These are phyloP conservation scores for thale cress (Arabidopsis thaliana) DNA, from an alignment of 345 rosid species.

Conservation along the genomic window TAIR10.1 NC_003076.8:24724001-24724500, in stretches of 20 bases:
- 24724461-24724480: slow-evolving; percentile 20
- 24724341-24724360: not conserved
- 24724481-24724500: slow-evolving; percentile 17
- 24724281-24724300: not conserved
- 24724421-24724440: not conserved
- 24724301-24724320: not conserved
- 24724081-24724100: slow-evolving; percentile 5
- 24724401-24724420: slow-evolving; percentile 9
- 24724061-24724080: slow-evolving; percentile 30
- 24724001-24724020: not conserved
- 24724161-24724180: not conserved
- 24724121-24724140: not conserved
- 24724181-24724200: not conserved
- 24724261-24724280: not conserved
- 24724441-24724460: slow-evolving; percentile 32
- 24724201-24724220: not conserved
- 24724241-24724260: not conserved
- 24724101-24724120: not conserved
- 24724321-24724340: not conserved
- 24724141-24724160: not conserved
- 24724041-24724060: not conserved
- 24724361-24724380: not conserved
- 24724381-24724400: not conserved
- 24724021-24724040: not conserved
- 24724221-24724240: not conserved